phyloP scores from a whole-genome alignment of 768 basidiomycete genomes.

The Lactarius vividus region DNA sequence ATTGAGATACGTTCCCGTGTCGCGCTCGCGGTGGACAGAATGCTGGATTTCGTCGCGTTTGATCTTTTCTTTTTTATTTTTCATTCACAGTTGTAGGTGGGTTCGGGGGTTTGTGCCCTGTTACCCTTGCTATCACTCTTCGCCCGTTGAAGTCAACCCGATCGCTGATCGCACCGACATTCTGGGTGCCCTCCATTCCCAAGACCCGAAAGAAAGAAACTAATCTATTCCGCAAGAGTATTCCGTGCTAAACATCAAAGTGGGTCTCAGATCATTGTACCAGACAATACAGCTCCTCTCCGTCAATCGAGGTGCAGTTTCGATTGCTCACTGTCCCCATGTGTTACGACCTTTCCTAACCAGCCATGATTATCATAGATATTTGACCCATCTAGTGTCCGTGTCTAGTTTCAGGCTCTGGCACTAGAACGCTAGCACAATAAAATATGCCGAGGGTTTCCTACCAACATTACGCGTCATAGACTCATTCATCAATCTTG shows the following conservation, averaged over 20 bases:
- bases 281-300: not conserved
- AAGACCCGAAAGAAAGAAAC: not conserved
- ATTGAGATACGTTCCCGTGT: not conserved
- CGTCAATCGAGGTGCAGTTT: slow-evolving; percentile 1
- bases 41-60: not conserved
- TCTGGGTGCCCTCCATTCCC: not conserved
- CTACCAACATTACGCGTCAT: not conserved
- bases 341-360: not conserved
- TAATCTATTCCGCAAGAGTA: not conserved
- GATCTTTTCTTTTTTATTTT: not conserved
- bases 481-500: not conserved
- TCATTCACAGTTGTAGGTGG: not conserved
- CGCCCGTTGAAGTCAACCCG: not conserved
- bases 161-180: not conserved
- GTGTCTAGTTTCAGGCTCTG: not conserved
- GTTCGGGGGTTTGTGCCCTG: not conserved
- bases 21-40: not conserved
- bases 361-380: not conserved
- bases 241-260: not conserved
- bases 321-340: not conserved
- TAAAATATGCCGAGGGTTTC: not conserved
- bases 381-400: not conserved
- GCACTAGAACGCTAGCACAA: not conserved
- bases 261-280: not conserved
- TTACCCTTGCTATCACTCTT: not conserved